Percentiles rank a stretch among this genome's conserved stretches.
These are phyloP conservation scores for Chrysanthemum lavandulifolium DNA, from an alignment of 129 eudicot genomes.

Conservation along the genomic window DNA sequence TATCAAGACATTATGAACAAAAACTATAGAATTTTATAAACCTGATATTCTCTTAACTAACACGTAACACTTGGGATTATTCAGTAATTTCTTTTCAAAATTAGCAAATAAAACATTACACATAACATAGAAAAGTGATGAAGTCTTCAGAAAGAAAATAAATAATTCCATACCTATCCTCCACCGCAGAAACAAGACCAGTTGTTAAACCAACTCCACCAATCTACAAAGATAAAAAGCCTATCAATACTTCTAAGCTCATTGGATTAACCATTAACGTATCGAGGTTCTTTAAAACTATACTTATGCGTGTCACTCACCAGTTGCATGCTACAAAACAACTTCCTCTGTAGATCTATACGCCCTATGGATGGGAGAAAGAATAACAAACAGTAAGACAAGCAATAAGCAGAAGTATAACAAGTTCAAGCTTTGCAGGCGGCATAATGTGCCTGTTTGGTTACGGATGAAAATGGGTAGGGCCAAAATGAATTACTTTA, in stretches of 20 bases:
- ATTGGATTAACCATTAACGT: background rate
- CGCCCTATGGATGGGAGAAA: constrained; percentile 56
- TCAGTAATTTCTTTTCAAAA: background rate
- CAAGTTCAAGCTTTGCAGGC: constrained; percentile 6
- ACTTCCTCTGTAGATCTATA: constrained; percentile 82
- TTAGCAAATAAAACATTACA: background rate
- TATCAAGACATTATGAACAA: background rate
- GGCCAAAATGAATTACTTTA: no score
- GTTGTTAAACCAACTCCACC: constrained; percentile 87
- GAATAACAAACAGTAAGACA: constrained; percentile 14
- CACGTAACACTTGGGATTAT: background rate
- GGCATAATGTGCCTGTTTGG: no score
- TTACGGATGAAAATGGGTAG: no score
- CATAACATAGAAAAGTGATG: background rate
- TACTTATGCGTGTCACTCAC: constrained; percentile 37
- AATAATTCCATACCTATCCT: constrained; percentile 66
- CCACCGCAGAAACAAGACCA: constrained; percentile 91
- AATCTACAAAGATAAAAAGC: constrained; percentile 46
- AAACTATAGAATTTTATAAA: background rate
- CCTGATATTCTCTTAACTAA: background rate
- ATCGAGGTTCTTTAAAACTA: background rate
- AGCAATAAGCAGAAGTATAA: constrained; percentile 8
- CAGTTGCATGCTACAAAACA: constrained; percentile 98
- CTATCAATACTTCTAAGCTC: constrained; percentile 22
- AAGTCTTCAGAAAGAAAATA: background rate